A percentile compares a stretch with the other conserved stretches of the same genome.
Conservation (phyloP, 345 rosid species). For the Atalantia buxifolia region DNA sequence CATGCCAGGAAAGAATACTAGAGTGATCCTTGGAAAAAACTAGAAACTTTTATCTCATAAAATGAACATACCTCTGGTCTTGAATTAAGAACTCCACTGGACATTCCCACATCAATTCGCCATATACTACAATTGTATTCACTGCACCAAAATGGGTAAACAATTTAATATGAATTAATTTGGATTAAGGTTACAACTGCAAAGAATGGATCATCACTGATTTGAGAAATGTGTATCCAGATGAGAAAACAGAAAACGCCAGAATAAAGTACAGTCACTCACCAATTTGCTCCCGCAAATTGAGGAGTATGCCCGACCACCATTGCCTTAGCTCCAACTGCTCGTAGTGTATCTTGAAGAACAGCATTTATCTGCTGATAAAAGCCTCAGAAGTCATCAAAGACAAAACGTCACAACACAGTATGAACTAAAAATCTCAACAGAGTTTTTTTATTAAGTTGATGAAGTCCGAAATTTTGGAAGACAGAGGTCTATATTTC, state of each 20-base stretch:
- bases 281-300: slow-evolving; percentile 80
- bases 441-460: neutral
- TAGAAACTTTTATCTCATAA: neutral
- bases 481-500: neutral
- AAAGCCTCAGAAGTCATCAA: neutral
- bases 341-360: slow-evolving; percentile 65
- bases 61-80: slow-evolving; percentile 78
- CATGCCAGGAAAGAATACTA: neutral
- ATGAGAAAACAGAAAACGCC: neutral
- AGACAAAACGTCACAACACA: neutral
- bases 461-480: neutral
- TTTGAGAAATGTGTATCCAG: neutral
- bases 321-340: slow-evolving; percentile 80
- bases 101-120: slow-evolving; percentile 97
- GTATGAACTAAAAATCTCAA: neutral
- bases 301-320: slow-evolving; percentile 99
- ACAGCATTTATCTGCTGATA: slow-evolving; percentile 49
- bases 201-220: neutral
- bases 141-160: slow-evolving; percentile 34
- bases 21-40: neutral
- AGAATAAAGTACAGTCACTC: neutral
- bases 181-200: neutral
- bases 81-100: slow-evolving; percentile 84
- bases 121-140: slow-evolving; percentile 79
- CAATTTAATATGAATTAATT: neutral